A percentile compares a stretch with the other conserved stretches of the same genome.
Conservation (phyloP, 306 rosid species). For the Calophaca sinica region DNA sequence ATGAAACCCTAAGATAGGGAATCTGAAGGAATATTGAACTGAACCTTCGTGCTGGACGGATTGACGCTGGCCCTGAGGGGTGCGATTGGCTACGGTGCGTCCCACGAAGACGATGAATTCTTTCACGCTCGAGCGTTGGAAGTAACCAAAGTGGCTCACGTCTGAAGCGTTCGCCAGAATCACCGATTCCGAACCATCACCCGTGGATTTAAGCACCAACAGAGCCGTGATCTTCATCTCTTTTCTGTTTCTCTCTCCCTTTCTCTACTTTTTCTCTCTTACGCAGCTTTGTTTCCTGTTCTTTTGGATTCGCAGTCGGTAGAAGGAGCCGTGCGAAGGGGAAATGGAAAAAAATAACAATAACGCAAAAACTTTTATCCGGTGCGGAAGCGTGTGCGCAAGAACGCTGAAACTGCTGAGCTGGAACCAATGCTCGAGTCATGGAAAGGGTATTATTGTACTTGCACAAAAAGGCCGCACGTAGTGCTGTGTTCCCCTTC, state of each 20-base stretch:
- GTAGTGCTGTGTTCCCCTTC: neutral
- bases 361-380: neutral
- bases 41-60: conserved; percentile 97
- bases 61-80: conserved; percentile 88
- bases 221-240: conserved; percentile 95
- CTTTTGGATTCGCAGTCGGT: conserved; percentile 36
- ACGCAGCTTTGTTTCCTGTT: conserved; percentile 22
- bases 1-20: conserved; percentile 37
- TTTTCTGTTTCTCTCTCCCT: conserved; percentile 16
- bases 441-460: conserved; percentile 21
- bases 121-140: conserved; percentile 90
- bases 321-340: neutral
- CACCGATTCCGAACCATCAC: conserved; percentile 89
- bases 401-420: neutral
- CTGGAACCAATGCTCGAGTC: neutral
- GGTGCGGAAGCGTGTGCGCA: neutral
- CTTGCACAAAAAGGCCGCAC: neutral
- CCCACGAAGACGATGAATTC: conserved; percentile 90
- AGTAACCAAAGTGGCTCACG: conserved; percentile 85
- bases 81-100: conserved; percentile 96
- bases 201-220: conserved; percentile 82
- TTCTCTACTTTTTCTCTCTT: conserved; percentile 17
- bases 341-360: neutral
- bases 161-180: conserved; percentile 76
- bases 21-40: neutral